Percentiles rank a stretch among this genome's conserved stretches.
Conservation (phyloP, 495 filamentous ascomycete genomes). For the Penicillium robsamsonii region DNA sequence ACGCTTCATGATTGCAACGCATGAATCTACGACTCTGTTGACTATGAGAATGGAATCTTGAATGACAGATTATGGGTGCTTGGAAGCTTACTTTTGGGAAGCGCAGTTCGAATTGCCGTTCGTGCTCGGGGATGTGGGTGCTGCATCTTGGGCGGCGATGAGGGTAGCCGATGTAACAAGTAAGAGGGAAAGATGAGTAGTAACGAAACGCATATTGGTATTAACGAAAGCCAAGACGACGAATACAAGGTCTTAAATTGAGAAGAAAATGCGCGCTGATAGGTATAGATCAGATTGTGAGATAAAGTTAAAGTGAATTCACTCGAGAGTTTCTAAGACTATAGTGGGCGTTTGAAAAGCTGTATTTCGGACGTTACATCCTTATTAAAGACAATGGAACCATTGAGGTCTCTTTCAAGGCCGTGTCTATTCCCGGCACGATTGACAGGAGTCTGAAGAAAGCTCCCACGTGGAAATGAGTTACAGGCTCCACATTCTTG, state of each 20-base stretch:
- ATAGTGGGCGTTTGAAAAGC: conserved; percentile 2
- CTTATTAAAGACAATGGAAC: neutral
- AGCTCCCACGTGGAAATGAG: conserved; percentile 1
- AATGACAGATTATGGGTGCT: neutral
- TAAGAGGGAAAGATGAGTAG: conserved; percentile 9
- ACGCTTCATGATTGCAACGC: conserved; percentile 18
- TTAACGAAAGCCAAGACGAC: too few relatives aligned
- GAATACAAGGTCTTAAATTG: neutral
- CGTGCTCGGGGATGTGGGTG: conserved; percentile 4
- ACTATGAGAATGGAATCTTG: neutral
- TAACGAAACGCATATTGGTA: conserved; percentile 5
- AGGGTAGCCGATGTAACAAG: conserved; percentile 10
- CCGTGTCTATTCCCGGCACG: conserved; percentile 12
- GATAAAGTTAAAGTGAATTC: neutral
- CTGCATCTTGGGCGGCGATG: conserved; percentile 16
- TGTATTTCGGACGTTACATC: conserved; percentile 8
- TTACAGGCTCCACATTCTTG: neutral
- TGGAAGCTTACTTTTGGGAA: conserved; percentile 15
- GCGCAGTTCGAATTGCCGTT: conserved; percentile 14
- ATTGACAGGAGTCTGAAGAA: neutral
- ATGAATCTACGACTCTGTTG: conserved; percentile 22
- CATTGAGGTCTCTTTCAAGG: neutral
- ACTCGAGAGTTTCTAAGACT: neutral
- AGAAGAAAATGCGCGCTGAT: neutral
- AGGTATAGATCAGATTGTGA: neutral